A percentile compares a stretch with the other conserved stretches of the same genome.
phyloP scores from a whole-genome alignment of 23 red algal genomes.

The Chondrus crispus region DNA sequence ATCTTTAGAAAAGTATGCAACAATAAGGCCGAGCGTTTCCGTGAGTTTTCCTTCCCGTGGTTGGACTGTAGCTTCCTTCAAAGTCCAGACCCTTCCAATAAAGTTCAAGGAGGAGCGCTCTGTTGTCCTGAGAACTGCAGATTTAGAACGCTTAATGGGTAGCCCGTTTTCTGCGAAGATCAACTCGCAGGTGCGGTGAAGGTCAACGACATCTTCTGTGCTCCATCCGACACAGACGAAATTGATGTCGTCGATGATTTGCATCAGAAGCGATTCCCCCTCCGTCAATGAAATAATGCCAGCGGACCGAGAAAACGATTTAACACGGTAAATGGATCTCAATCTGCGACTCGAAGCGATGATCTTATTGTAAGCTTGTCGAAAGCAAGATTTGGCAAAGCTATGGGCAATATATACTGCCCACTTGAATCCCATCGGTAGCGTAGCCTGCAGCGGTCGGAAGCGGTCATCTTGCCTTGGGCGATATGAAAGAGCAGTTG shows the following conservation, averaged over 20 bases:
- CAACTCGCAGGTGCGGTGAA: background rate
- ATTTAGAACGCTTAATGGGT: background rate
- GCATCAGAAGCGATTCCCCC: background rate
- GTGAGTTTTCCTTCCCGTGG: background rate
- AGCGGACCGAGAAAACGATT: no score
- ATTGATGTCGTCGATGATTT: background rate
- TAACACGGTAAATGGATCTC: no score
- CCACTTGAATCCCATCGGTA: conserved; percentile 26
- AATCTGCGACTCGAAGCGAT: background rate
- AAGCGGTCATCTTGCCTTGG: background rate
- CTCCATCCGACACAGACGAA: background rate
- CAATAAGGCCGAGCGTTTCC: no score
- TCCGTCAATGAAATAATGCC: no score
- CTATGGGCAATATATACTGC: conserved; percentile 8
- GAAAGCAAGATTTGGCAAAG: background rate
- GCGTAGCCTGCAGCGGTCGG: background rate
- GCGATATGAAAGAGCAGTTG: background rate
- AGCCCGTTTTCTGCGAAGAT: background rate
- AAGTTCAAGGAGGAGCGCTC: background rate
- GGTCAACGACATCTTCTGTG: background rate
- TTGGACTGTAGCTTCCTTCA: background rate
- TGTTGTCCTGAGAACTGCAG: background rate
- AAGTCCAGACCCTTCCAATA: background rate
- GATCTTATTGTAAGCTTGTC: background rate
- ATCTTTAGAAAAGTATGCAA: no score